Conservation (phyloP, 345 rosid species). For the Sonneratia alba region DNA sequence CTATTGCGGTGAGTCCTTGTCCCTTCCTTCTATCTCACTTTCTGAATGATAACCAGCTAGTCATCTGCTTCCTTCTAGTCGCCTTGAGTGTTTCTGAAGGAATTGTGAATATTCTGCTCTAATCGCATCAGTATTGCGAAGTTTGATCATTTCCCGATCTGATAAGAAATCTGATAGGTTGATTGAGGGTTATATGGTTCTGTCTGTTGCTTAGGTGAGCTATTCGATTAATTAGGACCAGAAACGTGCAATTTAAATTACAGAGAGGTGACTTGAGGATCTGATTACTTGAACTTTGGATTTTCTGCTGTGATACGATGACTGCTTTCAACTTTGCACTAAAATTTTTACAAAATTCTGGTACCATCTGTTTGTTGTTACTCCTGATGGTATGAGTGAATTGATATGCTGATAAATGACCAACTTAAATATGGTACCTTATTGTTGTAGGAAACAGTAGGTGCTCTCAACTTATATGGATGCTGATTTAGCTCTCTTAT, state of each 20-base stretch:
- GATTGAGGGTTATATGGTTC: neutral
- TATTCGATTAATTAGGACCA: neutral
- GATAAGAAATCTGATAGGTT: neutral
- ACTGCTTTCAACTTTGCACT: neutral
- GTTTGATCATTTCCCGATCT: too few relatives aligned
- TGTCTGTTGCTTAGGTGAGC: too few relatives aligned
- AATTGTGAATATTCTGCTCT: neutral
- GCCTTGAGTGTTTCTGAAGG: neutral
- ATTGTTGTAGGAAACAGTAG: neutral
- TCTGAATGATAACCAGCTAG: neutral
- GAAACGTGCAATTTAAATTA: neutral
- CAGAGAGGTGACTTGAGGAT: neutral
- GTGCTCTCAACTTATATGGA: neutral
- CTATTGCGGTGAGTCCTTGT: conserved; percentile 27
- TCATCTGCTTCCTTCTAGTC: neutral
- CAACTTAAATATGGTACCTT: neutral
- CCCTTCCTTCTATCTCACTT: neutral
- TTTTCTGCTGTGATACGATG: neutral
- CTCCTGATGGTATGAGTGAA: neutral
- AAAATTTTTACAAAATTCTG: neutral
- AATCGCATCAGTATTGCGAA: neutral
- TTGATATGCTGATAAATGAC: neutral
- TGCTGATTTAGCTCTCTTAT: neutral
- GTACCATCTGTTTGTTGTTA: neutral
- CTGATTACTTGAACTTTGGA: neutral